Conservation (phyloP, 768 basidiomycete genomes). For the Tricholoma saponaceum region DNA sequence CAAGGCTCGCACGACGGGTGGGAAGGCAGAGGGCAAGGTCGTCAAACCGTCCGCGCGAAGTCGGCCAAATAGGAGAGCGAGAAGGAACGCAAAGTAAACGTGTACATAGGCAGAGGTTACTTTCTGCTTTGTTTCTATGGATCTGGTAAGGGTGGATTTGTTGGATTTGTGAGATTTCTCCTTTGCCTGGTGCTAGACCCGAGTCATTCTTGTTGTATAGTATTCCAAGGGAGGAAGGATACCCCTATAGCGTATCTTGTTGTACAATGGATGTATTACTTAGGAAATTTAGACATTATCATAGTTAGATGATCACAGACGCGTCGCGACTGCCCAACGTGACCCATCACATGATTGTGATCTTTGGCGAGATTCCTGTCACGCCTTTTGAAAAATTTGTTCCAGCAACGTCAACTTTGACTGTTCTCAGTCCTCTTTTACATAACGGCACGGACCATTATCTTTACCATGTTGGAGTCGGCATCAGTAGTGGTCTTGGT, state of each 20-base stretch:
- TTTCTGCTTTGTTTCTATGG: slow-evolving; percentile 1
- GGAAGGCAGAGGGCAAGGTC: slow-evolving; percentile 1
- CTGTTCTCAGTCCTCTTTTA: no score
- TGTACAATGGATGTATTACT: slow-evolving; percentile 6
- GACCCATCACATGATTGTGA: slow-evolving; percentile 20
- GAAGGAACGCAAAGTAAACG: background rate
- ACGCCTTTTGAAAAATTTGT: background rate
- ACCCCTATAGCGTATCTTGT: background rate
- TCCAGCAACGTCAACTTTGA: no score
- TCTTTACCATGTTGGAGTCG: no score
- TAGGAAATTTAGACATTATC: background rate
- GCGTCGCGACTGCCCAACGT: slow-evolving; percentile 12
- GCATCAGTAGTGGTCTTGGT: no score
- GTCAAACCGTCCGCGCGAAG: background rate
- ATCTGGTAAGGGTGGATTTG: slow-evolving; percentile 3
- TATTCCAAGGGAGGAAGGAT: background rate
- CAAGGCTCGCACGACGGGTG: slow-evolving; percentile 6
- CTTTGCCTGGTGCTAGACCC: background rate
- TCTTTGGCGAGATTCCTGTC: slow-evolving; percentile 14
- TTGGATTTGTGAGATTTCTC: slow-evolving; percentile 4
- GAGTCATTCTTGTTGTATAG: background rate
- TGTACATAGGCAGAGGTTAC: background rate
- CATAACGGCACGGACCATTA: no score
- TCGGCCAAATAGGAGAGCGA: background rate
- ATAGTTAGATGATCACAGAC: background rate